Percentiles rank a stretch among this genome's conserved stretches.
Conservation (phyloP, 768 basidiomycete genomes). For the Trametes punicea region DNA sequence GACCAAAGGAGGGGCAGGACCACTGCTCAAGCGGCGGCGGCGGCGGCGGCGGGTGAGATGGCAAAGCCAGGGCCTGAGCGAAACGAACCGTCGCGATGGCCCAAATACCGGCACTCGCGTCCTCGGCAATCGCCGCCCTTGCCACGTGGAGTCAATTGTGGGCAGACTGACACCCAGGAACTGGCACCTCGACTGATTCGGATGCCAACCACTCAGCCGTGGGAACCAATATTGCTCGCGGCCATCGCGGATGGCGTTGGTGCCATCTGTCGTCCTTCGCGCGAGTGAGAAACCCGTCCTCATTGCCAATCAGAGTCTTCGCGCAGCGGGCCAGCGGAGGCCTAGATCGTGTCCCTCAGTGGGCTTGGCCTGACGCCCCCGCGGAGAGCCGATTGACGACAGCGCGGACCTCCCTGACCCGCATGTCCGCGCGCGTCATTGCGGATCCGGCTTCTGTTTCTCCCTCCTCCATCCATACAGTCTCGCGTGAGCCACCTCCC, state of each 20-base stretch:
- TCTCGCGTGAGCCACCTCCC: neutral
- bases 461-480: neutral
- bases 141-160: conserved; percentile 5
- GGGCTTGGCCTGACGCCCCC: neutral
- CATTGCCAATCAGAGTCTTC: neutral
- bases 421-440: neutral
- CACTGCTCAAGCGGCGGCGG: conserved; percentile 16
- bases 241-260: too few relatives aligned
- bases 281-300: neutral
- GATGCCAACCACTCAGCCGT: too few relatives aligned
- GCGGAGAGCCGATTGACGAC: neutral
- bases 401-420: neutral
- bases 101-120: neutral
- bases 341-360: neutral
- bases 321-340: neutral
- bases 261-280: neutral
- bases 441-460: neutral
- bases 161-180: too few relatives aligned
- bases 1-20: conserved; percentile 38
- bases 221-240: too few relatives aligned
- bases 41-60: conserved; percentile 5
- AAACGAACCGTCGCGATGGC: conserved; percentile 1
- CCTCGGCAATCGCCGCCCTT: conserved; percentile 2
- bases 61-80: conserved; percentile 13
- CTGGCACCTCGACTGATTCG: too few relatives aligned